phyloP scores from a whole-genome alignment of 768 basidiomycete species.

The Mycena amicta region DNA sequence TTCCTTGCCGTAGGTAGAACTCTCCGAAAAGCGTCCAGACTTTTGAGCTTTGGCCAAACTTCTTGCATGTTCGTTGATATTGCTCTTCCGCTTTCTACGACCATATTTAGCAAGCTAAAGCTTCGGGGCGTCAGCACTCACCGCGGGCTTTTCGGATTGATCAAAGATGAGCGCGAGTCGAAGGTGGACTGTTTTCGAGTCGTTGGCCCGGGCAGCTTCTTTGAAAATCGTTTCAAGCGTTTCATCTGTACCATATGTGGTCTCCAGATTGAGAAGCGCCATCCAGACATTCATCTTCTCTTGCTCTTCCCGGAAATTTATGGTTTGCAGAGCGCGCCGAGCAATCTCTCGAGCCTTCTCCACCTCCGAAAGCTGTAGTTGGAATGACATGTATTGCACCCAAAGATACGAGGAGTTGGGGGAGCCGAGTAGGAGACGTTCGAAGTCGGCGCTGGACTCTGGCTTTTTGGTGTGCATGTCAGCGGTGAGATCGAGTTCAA shows the following conservation, averaged over 20 bases:
- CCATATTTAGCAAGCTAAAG: neutral
- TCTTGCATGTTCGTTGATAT: conserved; percentile 85
- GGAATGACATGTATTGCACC: conserved; percentile 99
- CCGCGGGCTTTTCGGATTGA: conserved; percentile 80
- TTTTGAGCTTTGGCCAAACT: conserved; percentile 91
- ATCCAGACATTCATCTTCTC: conserved; percentile 98
- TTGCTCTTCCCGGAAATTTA: conserved; percentile 94
- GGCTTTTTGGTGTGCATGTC: conserved; percentile 86
- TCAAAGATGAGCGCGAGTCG: conserved; percentile 84
- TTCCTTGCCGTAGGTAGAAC: conserved; percentile 72
- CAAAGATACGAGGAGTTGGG: conserved; percentile 97
- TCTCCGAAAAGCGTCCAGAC: conserved; percentile 92
- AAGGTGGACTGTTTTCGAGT: conserved; percentile 88
- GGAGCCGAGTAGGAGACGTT: conserved; percentile 87
- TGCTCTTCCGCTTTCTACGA: conserved; percentile 94
- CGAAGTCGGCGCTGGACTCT: conserved; percentile 93
- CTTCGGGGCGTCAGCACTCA: no score
- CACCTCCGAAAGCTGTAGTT: conserved; percentile 92
- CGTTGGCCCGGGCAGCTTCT: conserved; percentile 87
- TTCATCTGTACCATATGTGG: conserved; percentile 86
- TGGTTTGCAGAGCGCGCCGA: conserved; percentile 79
- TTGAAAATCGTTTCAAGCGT: conserved; percentile 81
- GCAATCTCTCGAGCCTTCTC: conserved; percentile 92
- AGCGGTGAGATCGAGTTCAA: conserved; percentile 80
- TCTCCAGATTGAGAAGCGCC: conserved; percentile 93